Evolutionary conservation across 2,329 filamentous ascomycete genomes (phyloP).

Genomic region (Helminthosporium solani): DNA sequence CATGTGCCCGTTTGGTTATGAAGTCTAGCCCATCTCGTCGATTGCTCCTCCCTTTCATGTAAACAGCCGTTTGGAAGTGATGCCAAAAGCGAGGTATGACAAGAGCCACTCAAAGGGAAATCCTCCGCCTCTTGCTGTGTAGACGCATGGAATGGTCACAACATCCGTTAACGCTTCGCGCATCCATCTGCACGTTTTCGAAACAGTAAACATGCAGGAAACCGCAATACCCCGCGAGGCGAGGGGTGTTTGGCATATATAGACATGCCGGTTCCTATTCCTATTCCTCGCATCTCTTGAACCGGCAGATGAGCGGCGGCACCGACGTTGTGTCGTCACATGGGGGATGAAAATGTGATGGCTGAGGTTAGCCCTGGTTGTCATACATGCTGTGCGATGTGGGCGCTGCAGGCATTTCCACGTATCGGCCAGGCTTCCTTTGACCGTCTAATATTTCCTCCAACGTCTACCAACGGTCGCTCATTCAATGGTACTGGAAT

Average conservation of each 20-base stretch:
- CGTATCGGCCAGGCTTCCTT: constrained; percentile 12
- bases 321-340: constrained; percentile 17
- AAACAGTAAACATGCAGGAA: constrained; percentile 22
- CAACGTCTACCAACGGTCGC: constrained; percentile 16
- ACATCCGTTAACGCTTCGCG: constrained; percentile 19
- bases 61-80: constrained; percentile 21
- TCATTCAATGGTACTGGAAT: constrained; percentile 29
- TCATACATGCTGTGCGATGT: constrained; percentile 28
- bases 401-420: constrained; percentile 12
- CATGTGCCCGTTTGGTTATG: constrained; percentile 14
- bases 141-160: constrained; percentile 20
- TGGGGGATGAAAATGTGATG: constrained; percentile 16
- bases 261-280: neutral
- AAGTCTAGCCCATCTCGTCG: constrained; percentile 19
- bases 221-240: constrained; percentile 7
- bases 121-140: constrained; percentile 28
- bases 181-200: constrained; percentile 27
- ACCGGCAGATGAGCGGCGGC: constrained; percentile 15
- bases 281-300: constrained; percentile 1
- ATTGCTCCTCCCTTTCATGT: constrained; percentile 10
- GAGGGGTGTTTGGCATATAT: neutral
- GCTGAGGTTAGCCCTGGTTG: constrained; percentile 18
- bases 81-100: constrained; percentile 27
- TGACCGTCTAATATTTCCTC: constrained; percentile 9
- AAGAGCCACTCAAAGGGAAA: constrained; percentile 23